Conservation (phyloP, 2,329 filamentous ascomycete species). For the Mycogone perniciosa region DNA sequence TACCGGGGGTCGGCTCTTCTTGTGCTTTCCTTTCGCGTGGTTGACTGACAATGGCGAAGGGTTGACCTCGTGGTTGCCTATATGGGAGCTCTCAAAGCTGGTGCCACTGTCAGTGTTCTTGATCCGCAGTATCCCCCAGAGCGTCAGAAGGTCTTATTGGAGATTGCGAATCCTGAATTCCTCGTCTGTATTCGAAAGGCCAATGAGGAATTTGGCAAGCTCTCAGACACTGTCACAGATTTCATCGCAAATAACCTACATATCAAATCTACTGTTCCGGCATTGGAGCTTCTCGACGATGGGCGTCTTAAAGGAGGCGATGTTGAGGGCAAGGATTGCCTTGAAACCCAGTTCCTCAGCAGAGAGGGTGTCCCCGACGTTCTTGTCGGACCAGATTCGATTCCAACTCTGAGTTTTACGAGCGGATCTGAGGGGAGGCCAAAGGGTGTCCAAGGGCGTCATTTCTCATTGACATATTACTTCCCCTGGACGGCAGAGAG, state of each 20-base stretch:
- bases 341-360: neutral
- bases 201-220: slow-evolving; percentile 49
- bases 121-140: slow-evolving; percentile 51
- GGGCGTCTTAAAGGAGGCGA: slow-evolving; percentile 66
- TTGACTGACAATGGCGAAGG: too few relatives aligned
- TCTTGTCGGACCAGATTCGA: slow-evolving; percentile 11
- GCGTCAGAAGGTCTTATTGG: slow-evolving; percentile 56
- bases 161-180: slow-evolving; percentile 36
- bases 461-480: too few relatives aligned
- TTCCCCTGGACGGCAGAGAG: too few relatives aligned
- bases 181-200: slow-evolving; percentile 64
- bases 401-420: too few relatives aligned
- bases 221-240: slow-evolving; percentile 40
- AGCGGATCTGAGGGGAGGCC: too few relatives aligned
- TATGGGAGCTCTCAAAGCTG: slow-evolving; percentile 63
- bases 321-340: slow-evolving; percentile 52
- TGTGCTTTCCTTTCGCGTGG: too few relatives aligned
- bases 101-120: slow-evolving; percentile 58
- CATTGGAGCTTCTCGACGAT: slow-evolving; percentile 62
- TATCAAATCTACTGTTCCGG: slow-evolving; percentile 69
- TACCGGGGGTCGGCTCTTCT: slow-evolving; percentile 37
- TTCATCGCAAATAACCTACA: slow-evolving; percentile 67
- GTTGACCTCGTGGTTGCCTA: slow-evolving; percentile 60
- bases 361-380: neutral
- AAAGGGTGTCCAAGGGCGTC: too few relatives aligned